Evolutionary conservation across 73 alveolate genomes (phyloP), one percentile per base, ranked within the genome.

Genomic region (Paramecium bursaria): DNA sequence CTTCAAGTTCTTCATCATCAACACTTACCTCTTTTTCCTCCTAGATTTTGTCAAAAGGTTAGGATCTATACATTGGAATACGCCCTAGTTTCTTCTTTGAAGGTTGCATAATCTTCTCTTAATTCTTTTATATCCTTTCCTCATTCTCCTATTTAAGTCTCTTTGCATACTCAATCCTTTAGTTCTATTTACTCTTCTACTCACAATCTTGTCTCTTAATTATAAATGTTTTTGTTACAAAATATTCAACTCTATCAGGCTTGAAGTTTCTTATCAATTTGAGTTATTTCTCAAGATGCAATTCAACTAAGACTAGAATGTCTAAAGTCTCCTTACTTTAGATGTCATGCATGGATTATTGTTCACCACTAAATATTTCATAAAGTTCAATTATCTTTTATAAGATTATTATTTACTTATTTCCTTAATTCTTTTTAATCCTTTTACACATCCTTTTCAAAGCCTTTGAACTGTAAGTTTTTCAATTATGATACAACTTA

Each of bases 341-440:
- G 19, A 67, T 15, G 44, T 67, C 82, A 39, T 67, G 82, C 9
- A 67, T 47, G 15, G 60, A 53, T 42, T 67, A 42, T 0, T 39
- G 33, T 42, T 67, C 82, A 35, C 33, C 33, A 10, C 42, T 35
- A 19, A 67, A 67, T 2, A 25, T 33, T 67, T 67, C 82, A 42
- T 47, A 67, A 42, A 67, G 60, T 67, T 67, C 82, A 0, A 67
- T 67, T 10, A 67, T 67, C n/a, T n/a, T n/a, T n/a, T n/a, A n/a
- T n/a, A n/a, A n/a, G n/a, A n/a, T n/a, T n/a, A n/a, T n/a, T n/a
- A n/a, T n/a, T n/a, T n/a, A n/a, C n/a, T 67, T 67, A 67, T 67
- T 67, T 67, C 27, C 82, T 67, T 4, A 67, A 42, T 39, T 67
- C 82, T 67, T 67, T 67, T 21, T 67, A 57, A 67, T 67, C 82